Conservation (phyloP, 2,329 filamentous ascomycete species). For the Colletotrichum coccodes region DNA sequence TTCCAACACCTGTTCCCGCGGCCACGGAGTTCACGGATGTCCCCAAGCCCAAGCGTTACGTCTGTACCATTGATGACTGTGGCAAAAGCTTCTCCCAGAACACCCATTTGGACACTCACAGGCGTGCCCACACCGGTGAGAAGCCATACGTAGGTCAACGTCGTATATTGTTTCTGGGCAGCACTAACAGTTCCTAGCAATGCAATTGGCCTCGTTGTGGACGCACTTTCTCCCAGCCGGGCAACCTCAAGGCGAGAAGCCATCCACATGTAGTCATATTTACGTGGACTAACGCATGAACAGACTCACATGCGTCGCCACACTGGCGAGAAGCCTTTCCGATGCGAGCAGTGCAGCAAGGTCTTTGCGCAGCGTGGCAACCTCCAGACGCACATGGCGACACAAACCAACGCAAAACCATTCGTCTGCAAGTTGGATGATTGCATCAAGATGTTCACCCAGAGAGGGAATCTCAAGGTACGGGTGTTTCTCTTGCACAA, state of each 20-base stretch:
- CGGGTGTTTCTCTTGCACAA: constrained; percentile 14
- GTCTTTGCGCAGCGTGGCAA: constrained; percentile 88
- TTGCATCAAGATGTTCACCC: constrained; percentile 89
- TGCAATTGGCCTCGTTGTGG: constrained; percentile 80
- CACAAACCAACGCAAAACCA: constrained; percentile 80
- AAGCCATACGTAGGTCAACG: constrained; percentile 82
- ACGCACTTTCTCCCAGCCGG: constrained; percentile 86
- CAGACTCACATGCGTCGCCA: constrained; percentile 89
- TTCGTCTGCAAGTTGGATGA: constrained; percentile 84
- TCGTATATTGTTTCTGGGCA: neutral
- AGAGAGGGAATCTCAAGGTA: constrained; percentile 92
- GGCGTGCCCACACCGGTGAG: constrained; percentile 86
- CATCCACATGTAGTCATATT: no score
- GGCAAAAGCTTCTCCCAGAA: constrained; percentile 88
- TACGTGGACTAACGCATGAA: neutral
- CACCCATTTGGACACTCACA: constrained; percentile 92
- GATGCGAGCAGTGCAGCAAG: constrained; percentile 83
- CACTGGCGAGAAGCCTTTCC: constrained; percentile 86
- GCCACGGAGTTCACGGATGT: constrained; percentile 2
- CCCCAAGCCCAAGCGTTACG: constrained; percentile 67
- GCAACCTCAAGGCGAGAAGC: constrained; percentile 81
- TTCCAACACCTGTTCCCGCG: neutral
- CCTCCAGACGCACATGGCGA: constrained; percentile 83
- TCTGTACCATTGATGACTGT: constrained; percentile 80
- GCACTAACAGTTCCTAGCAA: constrained; percentile 52